These are phyloP conservation scores for Aspergillus pseudoterreus DNA, from an alignment of 2,329 filamentous ascomycete species.

Conservation along the genomic window DNA sequence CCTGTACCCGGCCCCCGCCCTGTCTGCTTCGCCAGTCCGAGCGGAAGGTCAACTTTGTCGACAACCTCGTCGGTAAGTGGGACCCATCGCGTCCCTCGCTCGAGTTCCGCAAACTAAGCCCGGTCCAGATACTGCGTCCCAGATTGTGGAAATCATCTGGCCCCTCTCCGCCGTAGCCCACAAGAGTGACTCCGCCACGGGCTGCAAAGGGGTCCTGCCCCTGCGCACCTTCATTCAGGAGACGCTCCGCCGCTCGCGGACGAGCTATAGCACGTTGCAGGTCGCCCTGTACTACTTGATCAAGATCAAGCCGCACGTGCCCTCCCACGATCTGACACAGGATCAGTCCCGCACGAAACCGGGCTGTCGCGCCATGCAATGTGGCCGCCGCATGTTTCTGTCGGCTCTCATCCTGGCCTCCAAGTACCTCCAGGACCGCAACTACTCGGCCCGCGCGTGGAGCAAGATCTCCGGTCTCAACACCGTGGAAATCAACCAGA, in stretches of 20 bases:
- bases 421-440: constrained; percentile 96
- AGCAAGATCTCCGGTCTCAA: constrained; percentile 98
- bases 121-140: constrained; percentile 79
- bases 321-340: constrained; percentile 77
- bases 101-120: constrained; percentile 17
- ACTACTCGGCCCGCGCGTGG: constrained; percentile 96
- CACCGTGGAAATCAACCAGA: constrained; percentile 91
- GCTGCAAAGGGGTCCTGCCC: constrained; percentile 74
- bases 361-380: constrained; percentile 78
- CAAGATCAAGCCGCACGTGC: constrained; percentile 86
- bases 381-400: constrained; percentile 95
- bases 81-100: constrained; percentile 18
- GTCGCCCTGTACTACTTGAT: constrained; percentile 96
- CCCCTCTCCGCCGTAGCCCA: constrained; percentile 79
- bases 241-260: constrained; percentile 88
- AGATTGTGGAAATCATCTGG: constrained; percentile 98
- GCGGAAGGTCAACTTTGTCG: constrained; percentile 91
- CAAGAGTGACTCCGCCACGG: constrained; percentile 62
- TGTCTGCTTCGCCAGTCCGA: constrained; percentile 80
- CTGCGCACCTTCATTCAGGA: constrained; percentile 96
- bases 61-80: constrained; percentile 93
- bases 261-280: constrained; percentile 95
- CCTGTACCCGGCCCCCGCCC: constrained; percentile 63
- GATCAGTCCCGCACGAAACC: constrained; percentile 73
- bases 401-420: constrained; percentile 92